Base-by-base conservation (phyloP, 1,139 yeast genomes). In the Lodderomyces orthopsilosis region DNA sequence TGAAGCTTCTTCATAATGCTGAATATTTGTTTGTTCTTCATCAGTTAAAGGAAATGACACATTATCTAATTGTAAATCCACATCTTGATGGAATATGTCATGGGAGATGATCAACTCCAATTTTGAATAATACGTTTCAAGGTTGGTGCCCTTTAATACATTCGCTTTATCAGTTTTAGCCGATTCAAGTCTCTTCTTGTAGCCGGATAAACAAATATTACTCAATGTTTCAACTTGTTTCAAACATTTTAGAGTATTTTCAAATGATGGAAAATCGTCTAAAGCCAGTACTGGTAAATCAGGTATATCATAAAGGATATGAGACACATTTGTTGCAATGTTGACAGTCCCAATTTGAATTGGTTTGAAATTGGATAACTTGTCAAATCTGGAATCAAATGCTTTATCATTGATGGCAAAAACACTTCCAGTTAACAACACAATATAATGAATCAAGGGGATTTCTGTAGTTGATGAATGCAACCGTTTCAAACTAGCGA, bases 361-460 rank as follows among this genome's bases (percentile, higher is more conserved):
- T 30, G 67, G 54, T 43, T 66, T 68, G 47, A 70, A 77, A 40
- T 66, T 66, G 32, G 71, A 61, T 34, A 80, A 54, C 3, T 68
- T 55, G 26, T 66, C 75, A n/a, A 79, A 56, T 40, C 77, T 61
- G 23, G 68, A 62, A 46, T 59, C 66, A 45, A 78, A 66, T 2
- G 68, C 65, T n/a, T 52, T 54, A 33, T 79, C 84, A 49, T 73
- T 75, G 38, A 79, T 70, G 40, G 79, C 70, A 55, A 79, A 71
- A 2, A 74, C 51, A 23, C 67, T 66, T 0, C 83, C 81, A 1
- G 68, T 51, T 21, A 78, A 52, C 6, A 74, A 54, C 1, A 66
- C 59, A 30, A 72, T 55, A 51, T 69, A 71, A 44, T 71, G 74
- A 28, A 71, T 53, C 38, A 71, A 51, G 4, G 69, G 65, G 10